Percentiles rank a stretch among this genome's conserved stretches.
Evolutionary conservation across 768 basidiomycete genomes (phyloP).

Genomic region (Lentinula guzmanii): DNA sequence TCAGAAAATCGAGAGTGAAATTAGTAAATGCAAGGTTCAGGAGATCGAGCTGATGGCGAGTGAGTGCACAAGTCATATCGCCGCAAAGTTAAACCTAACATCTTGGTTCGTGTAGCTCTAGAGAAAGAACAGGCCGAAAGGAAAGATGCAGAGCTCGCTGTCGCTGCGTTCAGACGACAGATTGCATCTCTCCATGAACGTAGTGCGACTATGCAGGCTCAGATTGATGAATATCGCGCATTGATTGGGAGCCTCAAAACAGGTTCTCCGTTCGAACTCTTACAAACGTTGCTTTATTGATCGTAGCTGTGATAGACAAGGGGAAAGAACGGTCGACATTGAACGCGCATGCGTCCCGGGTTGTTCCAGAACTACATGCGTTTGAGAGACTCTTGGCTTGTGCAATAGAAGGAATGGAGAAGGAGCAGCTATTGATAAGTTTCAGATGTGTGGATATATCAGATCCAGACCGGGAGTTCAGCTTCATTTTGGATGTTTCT

Average conservation of each 20-base stretch:
- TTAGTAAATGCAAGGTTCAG: conserved; percentile 65
- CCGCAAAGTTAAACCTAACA: neutral
- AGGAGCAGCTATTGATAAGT: conserved; percentile 65
- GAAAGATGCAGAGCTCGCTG: conserved; percentile 60
- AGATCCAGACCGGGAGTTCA: conserved; percentile 59
- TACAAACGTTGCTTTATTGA: neutral
- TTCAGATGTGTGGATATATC: conserved; percentile 61
- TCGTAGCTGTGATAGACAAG: conserved; percentile 42
- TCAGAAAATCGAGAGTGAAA: conserved; percentile 61
- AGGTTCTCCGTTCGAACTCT: conserved; percentile 35
- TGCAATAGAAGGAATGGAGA: conserved; percentile 73
- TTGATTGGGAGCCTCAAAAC: conserved; percentile 55
- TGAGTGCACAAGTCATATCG: conserved; percentile 18
- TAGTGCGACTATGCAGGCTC: conserved; percentile 49
- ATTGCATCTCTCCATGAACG: conserved; percentile 59
- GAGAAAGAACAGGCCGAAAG: conserved; percentile 68
- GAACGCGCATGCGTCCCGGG: conserved; percentile 42
- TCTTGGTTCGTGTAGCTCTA: conserved; percentile 35
- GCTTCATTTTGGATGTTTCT: conserved; percentile 72
- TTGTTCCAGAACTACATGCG: conserved; percentile 48
- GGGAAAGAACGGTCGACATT: conserved; percentile 57
- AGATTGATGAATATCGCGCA: conserved; percentile 69
- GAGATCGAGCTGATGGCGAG: conserved; percentile 78
- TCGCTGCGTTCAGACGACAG: conserved; percentile 59
- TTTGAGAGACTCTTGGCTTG: conserved; percentile 57